A percentile compares a stretch with the other conserved stretches of the same genome.
phyloP scores from a whole-genome alignment of 179 eudicot species.

The Drosera spatulata region DNA sequence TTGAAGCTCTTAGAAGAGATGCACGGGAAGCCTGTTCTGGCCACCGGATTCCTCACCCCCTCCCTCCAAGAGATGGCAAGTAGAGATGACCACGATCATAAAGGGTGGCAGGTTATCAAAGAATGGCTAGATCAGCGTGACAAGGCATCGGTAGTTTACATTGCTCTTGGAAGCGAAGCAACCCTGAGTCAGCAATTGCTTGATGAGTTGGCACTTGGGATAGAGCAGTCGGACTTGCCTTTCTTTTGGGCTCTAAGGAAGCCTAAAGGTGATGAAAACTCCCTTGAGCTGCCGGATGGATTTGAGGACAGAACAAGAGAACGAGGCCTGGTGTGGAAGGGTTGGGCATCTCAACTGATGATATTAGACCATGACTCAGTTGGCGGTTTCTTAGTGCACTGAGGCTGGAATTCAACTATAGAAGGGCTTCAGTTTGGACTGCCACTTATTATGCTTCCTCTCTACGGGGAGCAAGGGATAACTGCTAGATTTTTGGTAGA shows the following conservation, averaged over 20 bases:
- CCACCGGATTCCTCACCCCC: conserved; percentile 50
- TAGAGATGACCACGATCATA: not conserved
- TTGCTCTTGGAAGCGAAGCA: conserved; percentile 58
- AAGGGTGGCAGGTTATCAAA: conserved; percentile 14
- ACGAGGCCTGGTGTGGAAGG: conserved; percentile 24
- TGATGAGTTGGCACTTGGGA: conserved; percentile 42
- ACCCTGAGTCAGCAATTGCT: conserved; percentile 30
- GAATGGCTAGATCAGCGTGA: conserved; percentile 48
- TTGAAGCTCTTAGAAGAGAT: conserved; percentile 11
- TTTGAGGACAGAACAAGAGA: conserved; percentile 34
- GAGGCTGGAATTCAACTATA: conserved; percentile 49
- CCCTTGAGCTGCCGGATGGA: conserved; percentile 35
- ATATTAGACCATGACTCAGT: conserved; percentile 30
- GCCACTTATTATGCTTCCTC: not conserved
- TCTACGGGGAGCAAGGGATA: conserved; percentile 29
- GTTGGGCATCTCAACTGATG: conserved; percentile 46
- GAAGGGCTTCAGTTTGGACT: conserved; percentile 44
- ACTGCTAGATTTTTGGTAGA: conserved; percentile 26
- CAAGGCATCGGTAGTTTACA: conserved; percentile 32
- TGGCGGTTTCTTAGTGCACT: conserved; percentile 46
- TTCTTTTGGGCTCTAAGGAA: conserved; percentile 11
- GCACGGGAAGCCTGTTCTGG: conserved; percentile 41
- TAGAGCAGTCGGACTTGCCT: conserved; percentile 34
- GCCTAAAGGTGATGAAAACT: conserved; percentile 16
- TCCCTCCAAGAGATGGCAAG: conserved; percentile 6